Conservation (phyloP, 2,329 filamentous ascomycete species). For the Aspergillus neotritici region DNA sequence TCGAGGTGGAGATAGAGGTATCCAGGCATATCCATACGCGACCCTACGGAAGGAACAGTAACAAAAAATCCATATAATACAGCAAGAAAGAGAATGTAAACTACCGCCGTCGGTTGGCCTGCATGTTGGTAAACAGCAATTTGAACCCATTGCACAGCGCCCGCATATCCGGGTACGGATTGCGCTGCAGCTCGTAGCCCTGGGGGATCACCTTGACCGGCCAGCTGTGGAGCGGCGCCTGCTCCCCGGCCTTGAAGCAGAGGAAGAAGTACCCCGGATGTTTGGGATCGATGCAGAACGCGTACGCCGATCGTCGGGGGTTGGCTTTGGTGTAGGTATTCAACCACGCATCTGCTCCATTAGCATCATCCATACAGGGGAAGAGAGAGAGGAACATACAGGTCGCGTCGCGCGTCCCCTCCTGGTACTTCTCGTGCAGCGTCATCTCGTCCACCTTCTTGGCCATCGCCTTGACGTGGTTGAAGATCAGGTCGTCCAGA, state of each 20-base stretch:
- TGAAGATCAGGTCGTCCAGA: slow-evolving; percentile 93
- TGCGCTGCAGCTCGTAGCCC: slow-evolving; percentile 84
- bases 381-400: slow-evolving; percentile 55
- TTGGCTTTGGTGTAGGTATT: slow-evolving; percentile 95
- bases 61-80: slow-evolving; percentile 2
- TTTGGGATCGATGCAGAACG: slow-evolving; percentile 89
- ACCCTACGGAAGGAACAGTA: not conserved
- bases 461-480: slow-evolving; percentile 96
- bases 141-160: slow-evolving; percentile 98
- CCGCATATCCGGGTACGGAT: slow-evolving; percentile 88
- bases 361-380: not conserved
- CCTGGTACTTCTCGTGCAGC: slow-evolving; percentile 89
- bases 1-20: too few species aligned
- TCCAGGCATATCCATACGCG: too few species aligned
- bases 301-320: slow-evolving; percentile 85
- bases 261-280: slow-evolving; percentile 92
- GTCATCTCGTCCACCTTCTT: slow-evolving; percentile 96
- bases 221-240: slow-evolving; percentile 69
- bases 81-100: slow-evolving; percentile 11
- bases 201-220: slow-evolving; percentile 86
- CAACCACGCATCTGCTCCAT: slow-evolving; percentile 75
- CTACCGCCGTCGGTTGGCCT: slow-evolving; percentile 29
- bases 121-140: slow-evolving; percentile 66
- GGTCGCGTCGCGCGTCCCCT: slow-evolving; percentile 69
- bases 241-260: slow-evolving; percentile 87